A percentile compares a stretch with the other conserved stretches of the same genome.
These are phyloP conservation scores for Monosporascus sp. DNA, from an alignment of 2,329 filamentous ascomycete species.

Conservation along the genomic window DNA sequence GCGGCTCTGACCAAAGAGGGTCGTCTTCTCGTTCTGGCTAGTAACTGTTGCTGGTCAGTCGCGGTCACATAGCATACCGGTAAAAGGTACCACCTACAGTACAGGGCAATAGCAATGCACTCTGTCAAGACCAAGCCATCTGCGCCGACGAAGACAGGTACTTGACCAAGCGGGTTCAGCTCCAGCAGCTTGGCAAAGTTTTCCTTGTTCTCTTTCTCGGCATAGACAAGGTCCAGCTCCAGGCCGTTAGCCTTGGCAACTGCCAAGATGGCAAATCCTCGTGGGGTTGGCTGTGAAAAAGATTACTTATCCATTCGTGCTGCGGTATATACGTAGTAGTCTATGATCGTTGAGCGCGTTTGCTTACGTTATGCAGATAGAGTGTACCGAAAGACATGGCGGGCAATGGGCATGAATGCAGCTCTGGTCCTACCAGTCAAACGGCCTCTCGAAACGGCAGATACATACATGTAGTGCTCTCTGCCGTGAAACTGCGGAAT, in stretches of 20 bases:
- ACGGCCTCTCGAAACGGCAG: no score
- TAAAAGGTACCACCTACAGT: conserved; percentile 5
- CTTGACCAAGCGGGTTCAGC: conserved; percentile 9
- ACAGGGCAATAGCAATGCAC: conserved; percentile 10
- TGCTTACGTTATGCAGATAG: conserved; percentile 4
- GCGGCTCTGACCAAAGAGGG: conserved; percentile 5
- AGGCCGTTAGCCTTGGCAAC: conserved; percentile 6
- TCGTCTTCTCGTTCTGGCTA: conserved; percentile 6
- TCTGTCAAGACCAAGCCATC: conserved; percentile 12
- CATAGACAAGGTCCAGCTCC: conserved; percentile 6
- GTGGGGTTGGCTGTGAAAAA: conserved; percentile 7
- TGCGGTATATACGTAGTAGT: no score
- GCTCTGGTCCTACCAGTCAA: no score
- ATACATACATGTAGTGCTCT: no score
- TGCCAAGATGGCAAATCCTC: conserved; percentile 6
- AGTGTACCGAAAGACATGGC: conserved; percentile 6
- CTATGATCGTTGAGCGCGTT: not conserved
- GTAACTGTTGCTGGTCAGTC: conserved; percentile 3
- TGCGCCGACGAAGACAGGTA: conserved; percentile 7
- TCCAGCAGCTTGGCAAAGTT: conserved; percentile 3
- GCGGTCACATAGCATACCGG: not conserved
- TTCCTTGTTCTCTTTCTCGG: conserved; percentile 1
- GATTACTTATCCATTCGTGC: not conserved
- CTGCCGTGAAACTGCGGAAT: no score
- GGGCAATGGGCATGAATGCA: no score